Conservation (phyloP, 2,329 filamentous ascomycete species). For the Ciborinia camelliae region DNA sequence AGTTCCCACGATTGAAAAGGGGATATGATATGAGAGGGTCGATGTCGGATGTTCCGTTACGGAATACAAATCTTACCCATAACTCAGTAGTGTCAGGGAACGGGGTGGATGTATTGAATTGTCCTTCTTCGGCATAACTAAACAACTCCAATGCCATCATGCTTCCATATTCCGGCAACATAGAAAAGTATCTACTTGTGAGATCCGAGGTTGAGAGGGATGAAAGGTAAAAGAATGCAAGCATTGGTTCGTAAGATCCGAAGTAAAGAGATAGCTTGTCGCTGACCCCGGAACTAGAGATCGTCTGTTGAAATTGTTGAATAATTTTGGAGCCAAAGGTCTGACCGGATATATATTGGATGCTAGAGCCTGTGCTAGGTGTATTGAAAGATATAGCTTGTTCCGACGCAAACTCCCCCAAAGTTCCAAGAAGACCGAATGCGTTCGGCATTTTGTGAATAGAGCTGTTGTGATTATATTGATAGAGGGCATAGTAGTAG, state of each 20-base stretch:
- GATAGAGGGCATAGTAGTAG: constrained; percentile 57
- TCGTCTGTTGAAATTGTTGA: constrained; percentile 41
- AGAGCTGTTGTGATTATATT: constrained; percentile 50
- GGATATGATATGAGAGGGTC: constrained; percentile 36
- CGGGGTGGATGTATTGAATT: constrained; percentile 37
- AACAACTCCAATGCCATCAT: constrained; percentile 71
- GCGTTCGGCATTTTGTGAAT: constrained; percentile 43
- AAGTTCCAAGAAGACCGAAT: constrained; percentile 49
- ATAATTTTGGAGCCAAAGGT: constrained; percentile 49
- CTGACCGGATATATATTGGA: constrained; percentile 48
- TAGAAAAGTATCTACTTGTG: constrained; percentile 47
- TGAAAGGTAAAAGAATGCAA: constrained; percentile 53
- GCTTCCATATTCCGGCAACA: constrained; percentile 65
- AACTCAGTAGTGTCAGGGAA: constrained; percentile 38
- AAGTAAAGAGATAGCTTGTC: constrained; percentile 53
- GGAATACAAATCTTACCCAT: constrained; percentile 56
- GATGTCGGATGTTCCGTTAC: constrained; percentile 44
- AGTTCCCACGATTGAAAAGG: constrained; percentile 34
- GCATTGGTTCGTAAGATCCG: constrained; percentile 52
- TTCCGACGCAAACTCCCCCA: constrained; percentile 58
- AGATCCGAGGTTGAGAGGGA: constrained; percentile 40
- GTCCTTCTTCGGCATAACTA: constrained; percentile 37
- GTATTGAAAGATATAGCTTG: constrained; percentile 63
- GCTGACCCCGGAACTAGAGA: constrained; percentile 40
- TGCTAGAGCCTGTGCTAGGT: constrained; percentile 49